Conservation (phyloP, 2,329 filamentous ascomycete genomes). For the Dendrostoma leiphaemia region DNA sequence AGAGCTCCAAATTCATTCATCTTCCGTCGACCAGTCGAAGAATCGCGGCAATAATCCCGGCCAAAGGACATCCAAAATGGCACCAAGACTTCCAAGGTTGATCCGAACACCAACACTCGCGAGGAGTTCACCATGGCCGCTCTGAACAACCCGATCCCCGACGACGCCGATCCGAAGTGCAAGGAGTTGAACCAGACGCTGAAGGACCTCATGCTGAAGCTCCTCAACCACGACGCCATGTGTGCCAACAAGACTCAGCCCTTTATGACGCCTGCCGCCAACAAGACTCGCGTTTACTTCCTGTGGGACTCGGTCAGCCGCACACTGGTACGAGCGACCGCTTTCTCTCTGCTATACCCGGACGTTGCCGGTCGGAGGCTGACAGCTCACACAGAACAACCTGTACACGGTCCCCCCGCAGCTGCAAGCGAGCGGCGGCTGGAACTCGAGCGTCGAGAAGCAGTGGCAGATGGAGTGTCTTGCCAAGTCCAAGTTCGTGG, state of each 20-base stretch:
- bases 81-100: not conserved
- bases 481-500: not conserved
- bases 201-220: not conserved
- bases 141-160: not conserved
- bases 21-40: no score
- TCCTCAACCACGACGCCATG: slow-evolving; percentile 1
- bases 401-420: not conserved
- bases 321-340: not conserved
- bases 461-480: not conserved
- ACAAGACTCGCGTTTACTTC: not conserved
- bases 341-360: not conserved
- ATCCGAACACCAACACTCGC: not conserved
- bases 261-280: not conserved
- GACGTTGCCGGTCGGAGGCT: not conserved
- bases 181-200: not conserved
- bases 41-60: no score
- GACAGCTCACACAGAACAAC: not conserved
- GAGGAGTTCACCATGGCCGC: not conserved
- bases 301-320: not conserved
- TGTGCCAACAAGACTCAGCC: not conserved
- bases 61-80: not conserved
- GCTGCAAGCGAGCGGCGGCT: not conserved
- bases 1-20: no score
- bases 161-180: not conserved
- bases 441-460: not conserved